Evolutionary conservation across 345 rosid genomes (phyloP), one percentile per base, ranked within the genome.

Genomic region (Firmiana major): DNA sequence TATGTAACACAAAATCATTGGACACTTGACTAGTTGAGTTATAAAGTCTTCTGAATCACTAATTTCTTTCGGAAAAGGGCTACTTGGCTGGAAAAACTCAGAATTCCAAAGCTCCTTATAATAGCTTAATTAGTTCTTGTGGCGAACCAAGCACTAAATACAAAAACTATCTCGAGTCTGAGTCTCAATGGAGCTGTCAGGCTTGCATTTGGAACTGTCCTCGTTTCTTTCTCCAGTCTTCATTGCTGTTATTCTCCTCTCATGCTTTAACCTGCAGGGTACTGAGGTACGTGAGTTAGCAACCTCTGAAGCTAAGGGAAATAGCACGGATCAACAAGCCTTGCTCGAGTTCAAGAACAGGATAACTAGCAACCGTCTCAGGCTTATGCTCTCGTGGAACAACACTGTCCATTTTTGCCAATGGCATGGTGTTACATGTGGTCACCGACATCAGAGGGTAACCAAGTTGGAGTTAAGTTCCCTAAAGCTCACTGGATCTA

Each of bases 381-480:
- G 12, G 2, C 42, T 67, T 7, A 62, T 81, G 57, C 22, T 53
- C 57, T 79, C 83, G 0, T 84, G 83, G 84, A 84, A 81, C 28
- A 24, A 74, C 28, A 76, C 87, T 21, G 1, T 1, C 11, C 79
- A 59, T 5, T 57, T 74, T 1, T 84, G 87, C 51, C 1, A 74
- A 0, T 84, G 87, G 87, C 6, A 9, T 45, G 81, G 83, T 4
- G 76, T 84, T 31, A 77, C 73, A 24, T 84, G 85, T 58, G 71
- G 81, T 31, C 71, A n/a, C 36, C 68, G 57, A 16, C 81, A 79
- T 15, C 73, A 73, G 31, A 74, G 85, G 63, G 81, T 84, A 24
- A 71, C 73, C 16, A 4, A 48, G n/a, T 19, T 84, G 43, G 45
- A 69, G 42, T 76, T 84, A 0, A 9, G 10, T 40, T 64, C 79